Percentiles rank a stretch among this genome's conserved stretches.
Evolutionary conservation across 805 yeast species (phyloP).

Genomic region (Saccharomycopsis lassenensis): DNA sequence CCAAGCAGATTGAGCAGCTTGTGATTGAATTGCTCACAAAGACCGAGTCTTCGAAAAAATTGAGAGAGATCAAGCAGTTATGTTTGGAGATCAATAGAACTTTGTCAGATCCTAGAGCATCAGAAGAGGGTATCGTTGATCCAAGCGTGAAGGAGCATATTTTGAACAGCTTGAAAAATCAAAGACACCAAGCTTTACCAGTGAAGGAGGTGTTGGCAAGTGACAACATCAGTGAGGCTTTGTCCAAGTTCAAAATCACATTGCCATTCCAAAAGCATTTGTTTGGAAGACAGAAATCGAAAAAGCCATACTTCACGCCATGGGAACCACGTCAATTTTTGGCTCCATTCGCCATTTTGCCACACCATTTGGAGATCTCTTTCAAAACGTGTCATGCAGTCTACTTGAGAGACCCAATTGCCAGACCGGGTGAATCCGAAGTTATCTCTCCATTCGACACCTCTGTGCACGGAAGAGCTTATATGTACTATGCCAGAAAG

Average conservation of each 20-base stretch:
- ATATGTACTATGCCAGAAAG: constrained; percentile 81
- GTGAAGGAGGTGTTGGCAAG: constrained; percentile 4
- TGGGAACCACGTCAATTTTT: constrained; percentile 93
- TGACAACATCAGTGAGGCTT: constrained; percentile 28
- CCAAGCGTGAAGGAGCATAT: constrained; percentile 16
- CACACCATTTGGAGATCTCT: constrained; percentile 84
- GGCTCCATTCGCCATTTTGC: constrained; percentile 85
- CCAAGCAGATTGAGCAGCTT: constrained; percentile 9
- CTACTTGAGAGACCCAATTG: constrained; percentile 94
- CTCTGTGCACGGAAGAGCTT: constrained; percentile 83
- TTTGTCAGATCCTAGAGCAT: constrained; percentile 9
- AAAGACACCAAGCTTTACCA: constrained; percentile 8
- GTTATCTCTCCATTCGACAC: constrained; percentile 82
- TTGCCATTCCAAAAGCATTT: constrained; percentile 75
- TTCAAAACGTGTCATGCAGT: constrained; percentile 91
- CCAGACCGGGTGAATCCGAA: constrained; percentile 94
- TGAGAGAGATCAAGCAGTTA: constrained; percentile 24
- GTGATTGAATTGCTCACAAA: constrained; percentile 12
- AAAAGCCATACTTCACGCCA: constrained; percentile 86
- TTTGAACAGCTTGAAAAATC: constrained; percentile 21
- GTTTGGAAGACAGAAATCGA: constrained; percentile 70
- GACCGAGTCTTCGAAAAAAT: constrained; percentile 9
- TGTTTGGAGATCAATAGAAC: constrained; percentile 20
- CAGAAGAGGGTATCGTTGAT: constrained; percentile 1
- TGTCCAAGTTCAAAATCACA: constrained; percentile 29